Conservation (phyloP, 2,329 filamentous ascomycete species). For the Thermochaetoides dissita region DNA sequence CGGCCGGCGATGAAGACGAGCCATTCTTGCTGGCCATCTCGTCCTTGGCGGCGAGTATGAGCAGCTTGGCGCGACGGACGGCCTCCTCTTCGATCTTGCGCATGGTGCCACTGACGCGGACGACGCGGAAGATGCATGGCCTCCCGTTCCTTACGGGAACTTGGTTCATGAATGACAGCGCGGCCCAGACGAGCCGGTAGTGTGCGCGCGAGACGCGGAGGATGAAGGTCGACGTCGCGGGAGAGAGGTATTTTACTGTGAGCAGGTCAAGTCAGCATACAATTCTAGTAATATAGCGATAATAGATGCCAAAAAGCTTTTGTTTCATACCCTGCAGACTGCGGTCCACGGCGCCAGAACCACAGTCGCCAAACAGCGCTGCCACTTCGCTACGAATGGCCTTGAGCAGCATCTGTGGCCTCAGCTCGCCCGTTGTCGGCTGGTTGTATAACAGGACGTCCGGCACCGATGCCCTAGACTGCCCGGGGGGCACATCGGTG, state of each 20-base stretch:
- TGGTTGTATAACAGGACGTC: conserved; percentile 61
- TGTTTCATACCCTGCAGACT: conserved; percentile 48
- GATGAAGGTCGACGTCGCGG: conserved; percentile 89
- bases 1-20: not conserved
- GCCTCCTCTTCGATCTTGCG: conserved; percentile 84
- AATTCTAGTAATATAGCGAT: not conserved
- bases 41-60: conserved; percentile 54
- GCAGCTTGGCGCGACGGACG: conserved; percentile 58
- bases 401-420: conserved; percentile 48
- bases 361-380: conserved; percentile 77
- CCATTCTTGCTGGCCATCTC: conserved; percentile 26
- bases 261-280: not conserved
- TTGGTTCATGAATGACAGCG: conserved; percentile 63
- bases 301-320: not conserved
- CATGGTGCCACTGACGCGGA: conserved; percentile 84
- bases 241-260: conserved; percentile 80
- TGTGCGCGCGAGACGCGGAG: conserved; percentile 69
- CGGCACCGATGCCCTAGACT: conserved; percentile 27
- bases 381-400: conserved; percentile 58
- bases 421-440: conserved; percentile 61
- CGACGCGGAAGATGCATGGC: conserved; percentile 67
- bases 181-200: conserved; percentile 80
- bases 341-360: conserved; percentile 57
- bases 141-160: conserved; percentile 48
- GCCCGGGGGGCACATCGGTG: conserved; percentile 39